A percentile compares a stretch with the other conserved stretches of the same genome.
phyloP scores from a whole-genome alignment of 1,284 basidiomycete genomes.

The Microbotryomycetes sp. region DNA sequence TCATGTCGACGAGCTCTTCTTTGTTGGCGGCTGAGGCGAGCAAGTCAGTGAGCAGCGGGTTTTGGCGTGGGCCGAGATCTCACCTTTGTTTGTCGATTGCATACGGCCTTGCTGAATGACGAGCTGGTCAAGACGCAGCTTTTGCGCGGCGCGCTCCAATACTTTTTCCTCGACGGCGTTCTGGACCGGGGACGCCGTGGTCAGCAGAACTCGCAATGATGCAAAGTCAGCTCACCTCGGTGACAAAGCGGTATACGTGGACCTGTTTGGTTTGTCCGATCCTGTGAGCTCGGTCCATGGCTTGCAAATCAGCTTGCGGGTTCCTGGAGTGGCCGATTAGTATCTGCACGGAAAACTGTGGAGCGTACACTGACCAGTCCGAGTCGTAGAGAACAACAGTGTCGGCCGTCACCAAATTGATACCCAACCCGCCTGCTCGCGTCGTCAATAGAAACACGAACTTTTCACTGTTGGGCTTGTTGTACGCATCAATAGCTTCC shows the following conservation, averaged over 20 bases:
- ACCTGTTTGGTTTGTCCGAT: slow-evolving; percentile 99
- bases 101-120: slow-evolving; percentile 93
- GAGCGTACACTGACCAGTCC: slow-evolving; percentile 62
- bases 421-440: slow-evolving; percentile 95
- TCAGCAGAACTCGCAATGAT: slow-evolving; percentile 1
- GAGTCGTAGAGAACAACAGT: slow-evolving; percentile 96
- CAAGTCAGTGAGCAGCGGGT: slow-evolving; percentile 31
- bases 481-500: slow-evolving; percentile 93
- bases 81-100: slow-evolving; percentile 44
- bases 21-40: slow-evolving; percentile 77
- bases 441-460: slow-evolving; percentile 97
- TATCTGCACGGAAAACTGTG: neutral
- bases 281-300: slow-evolving; percentile 98
- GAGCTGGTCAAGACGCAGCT: slow-evolving; percentile 88
- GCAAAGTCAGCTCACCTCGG: slow-evolving; percentile 51
- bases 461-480: slow-evolving; percentile 87
- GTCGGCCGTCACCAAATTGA: slow-evolving; percentile 93
- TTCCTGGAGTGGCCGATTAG: slow-evolving; percentile 54
- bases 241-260: slow-evolving; percentile 96
- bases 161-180: slow-evolving; percentile 95
- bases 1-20: slow-evolving; percentile 97
- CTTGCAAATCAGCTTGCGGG: slow-evolving; percentile 96
- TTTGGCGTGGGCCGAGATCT: neutral
- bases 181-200: slow-evolving; percentile 25
- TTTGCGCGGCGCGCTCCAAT: slow-evolving; percentile 93